Evolutionary conservation across 2,329 filamentous ascomycete species (phyloP).

Genomic region (Gnomoniopsis smithogilvyi): DNA sequence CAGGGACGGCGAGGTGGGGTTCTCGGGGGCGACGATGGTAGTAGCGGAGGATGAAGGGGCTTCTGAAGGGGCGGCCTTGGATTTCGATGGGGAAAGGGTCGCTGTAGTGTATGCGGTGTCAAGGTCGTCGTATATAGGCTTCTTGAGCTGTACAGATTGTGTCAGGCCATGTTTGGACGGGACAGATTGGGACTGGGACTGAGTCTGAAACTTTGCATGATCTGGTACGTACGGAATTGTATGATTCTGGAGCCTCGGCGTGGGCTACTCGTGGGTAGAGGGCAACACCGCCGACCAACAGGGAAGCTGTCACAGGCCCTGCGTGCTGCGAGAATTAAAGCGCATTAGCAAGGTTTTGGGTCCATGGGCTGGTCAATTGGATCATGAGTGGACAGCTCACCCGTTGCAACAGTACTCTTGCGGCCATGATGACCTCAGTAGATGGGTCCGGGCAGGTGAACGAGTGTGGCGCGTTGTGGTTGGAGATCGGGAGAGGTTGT

Average conservation of each 20-base stretch:
- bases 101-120: constrained; percentile 34
- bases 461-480: constrained; percentile 8
- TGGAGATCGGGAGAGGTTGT: constrained; percentile 9
- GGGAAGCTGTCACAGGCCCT: constrained; percentile 51
- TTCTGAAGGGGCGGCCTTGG: constrained; percentile 25
- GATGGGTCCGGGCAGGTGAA: constrained; percentile 24
- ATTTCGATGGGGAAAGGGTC: constrained; percentile 12
- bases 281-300: constrained; percentile 46
- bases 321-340: constrained; percentile 42
- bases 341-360: constrained; percentile 16
- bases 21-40: constrained; percentile 24
- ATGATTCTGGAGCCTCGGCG: constrained; percentile 45
- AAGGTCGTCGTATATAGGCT: constrained; percentile 79
- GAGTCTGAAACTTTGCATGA: not conserved
- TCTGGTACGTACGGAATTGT: constrained; percentile 6
- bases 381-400: constrained; percentile 32
- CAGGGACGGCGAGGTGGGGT: constrained; percentile 29
- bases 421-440: constrained; percentile 56
- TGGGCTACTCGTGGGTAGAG: constrained; percentile 44
- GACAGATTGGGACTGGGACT: not conserved
- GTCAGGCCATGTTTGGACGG: constrained; percentile 13
- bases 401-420: constrained; percentile 57
- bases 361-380: constrained; percentile 13
- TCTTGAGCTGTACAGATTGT: constrained; percentile 41
- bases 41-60: constrained; percentile 29